Evolutionary conservation across 1,139 yeast genomes (phyloP).

Genomic region (Yamadazyma spencermartinsiae): DNA sequence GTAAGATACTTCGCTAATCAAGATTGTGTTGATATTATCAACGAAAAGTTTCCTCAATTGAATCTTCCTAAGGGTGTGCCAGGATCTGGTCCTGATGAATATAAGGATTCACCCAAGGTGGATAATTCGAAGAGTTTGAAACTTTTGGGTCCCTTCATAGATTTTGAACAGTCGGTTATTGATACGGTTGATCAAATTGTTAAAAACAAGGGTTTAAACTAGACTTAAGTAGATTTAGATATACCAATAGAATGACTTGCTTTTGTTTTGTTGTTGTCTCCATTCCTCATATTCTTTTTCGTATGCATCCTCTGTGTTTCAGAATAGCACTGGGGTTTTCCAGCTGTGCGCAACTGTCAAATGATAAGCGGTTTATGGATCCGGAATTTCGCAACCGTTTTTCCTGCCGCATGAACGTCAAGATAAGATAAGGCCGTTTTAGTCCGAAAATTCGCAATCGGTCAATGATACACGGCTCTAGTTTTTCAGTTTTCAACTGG

Average conservation of each 20-base stretch:
- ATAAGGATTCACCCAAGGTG: slow-evolving; percentile 14
- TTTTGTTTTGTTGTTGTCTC: no score
- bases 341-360: no score
- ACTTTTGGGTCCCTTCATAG: slow-evolving; percentile 30
- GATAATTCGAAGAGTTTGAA: slow-evolving; percentile 25
- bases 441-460: background rate
- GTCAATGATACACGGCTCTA: no score
- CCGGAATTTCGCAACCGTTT: background rate
- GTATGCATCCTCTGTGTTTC: no score
- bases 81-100: slow-evolving; percentile 24
- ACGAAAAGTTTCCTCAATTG: slow-evolving; percentile 16
- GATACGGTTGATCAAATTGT: slow-evolving; percentile 43
- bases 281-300: no score
- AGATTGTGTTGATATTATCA: slow-evolving; percentile 30
- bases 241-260: no score
- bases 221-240: background rate
- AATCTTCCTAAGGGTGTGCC: slow-evolving; percentile 28
- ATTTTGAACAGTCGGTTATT: slow-evolving; percentile 35
- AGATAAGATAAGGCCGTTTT: background rate
- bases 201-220: slow-evolving; percentile 13
- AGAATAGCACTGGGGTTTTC: no score
- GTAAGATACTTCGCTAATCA: slow-evolving; percentile 29
- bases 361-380: no score
- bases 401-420: background rate
- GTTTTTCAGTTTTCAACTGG: no score